Percentiles rank a stretch among this genome's conserved stretches.
Evolutionary conservation across 805 yeast species (phyloP).

Genomic region (Lipomyces starkeyi): DNA sequence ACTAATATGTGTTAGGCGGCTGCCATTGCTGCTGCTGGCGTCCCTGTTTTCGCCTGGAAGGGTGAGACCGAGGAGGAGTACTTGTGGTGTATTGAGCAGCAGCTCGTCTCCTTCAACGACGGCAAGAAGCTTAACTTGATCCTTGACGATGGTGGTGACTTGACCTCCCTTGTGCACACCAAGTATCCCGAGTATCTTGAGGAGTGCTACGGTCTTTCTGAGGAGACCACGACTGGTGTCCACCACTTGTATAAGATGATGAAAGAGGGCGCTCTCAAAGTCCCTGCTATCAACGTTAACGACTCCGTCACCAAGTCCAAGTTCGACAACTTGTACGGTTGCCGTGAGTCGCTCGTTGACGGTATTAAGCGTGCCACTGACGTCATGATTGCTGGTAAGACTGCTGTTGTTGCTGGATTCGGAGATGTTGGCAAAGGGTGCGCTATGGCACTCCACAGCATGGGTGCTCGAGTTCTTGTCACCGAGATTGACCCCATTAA

Average conservation of each 20-base stretch:
- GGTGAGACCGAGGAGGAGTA: slow-evolving; percentile 99
- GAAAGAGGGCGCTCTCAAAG: slow-evolving; percentile 85
- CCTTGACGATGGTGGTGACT: slow-evolving; percentile 99
- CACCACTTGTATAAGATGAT: slow-evolving; percentile 98
- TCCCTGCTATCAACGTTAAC: slow-evolving; percentile 98
- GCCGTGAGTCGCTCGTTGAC: slow-evolving; percentile 97
- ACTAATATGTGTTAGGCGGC: slow-evolving; percentile 58
- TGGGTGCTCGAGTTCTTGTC: slow-evolving; percentile 99
- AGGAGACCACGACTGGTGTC: slow-evolving; percentile 99
- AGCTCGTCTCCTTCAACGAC: slow-evolving; percentile 97
- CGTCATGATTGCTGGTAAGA: slow-evolving; percentile 99
- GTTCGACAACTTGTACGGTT: slow-evolving; percentile 99
- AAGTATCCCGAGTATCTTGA: slow-evolving; percentile 97
- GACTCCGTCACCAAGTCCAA: slow-evolving; percentile 99
- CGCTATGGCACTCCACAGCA: slow-evolving; percentile 97
- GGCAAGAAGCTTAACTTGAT: slow-evolving; percentile 93
- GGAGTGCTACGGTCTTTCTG: slow-evolving; percentile 94
- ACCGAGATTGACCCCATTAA: slow-evolving; percentile 98
- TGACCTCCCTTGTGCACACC: slow-evolving; percentile 94
- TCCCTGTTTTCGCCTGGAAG: slow-evolving; percentile 99
- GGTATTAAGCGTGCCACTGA: slow-evolving; percentile 99
- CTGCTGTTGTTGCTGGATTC: slow-evolving; percentile 98
- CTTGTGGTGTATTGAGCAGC: slow-evolving; percentile 99
- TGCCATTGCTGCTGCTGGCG: slow-evolving; percentile 99
- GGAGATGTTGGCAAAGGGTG: slow-evolving; percentile 99